A percentile compares a stretch with the other conserved stretches of the same genome.
phyloP scores from a whole-genome alignment of 495 filamentous ascomycete species.

The Tetracladium marchalianum region DNA sequence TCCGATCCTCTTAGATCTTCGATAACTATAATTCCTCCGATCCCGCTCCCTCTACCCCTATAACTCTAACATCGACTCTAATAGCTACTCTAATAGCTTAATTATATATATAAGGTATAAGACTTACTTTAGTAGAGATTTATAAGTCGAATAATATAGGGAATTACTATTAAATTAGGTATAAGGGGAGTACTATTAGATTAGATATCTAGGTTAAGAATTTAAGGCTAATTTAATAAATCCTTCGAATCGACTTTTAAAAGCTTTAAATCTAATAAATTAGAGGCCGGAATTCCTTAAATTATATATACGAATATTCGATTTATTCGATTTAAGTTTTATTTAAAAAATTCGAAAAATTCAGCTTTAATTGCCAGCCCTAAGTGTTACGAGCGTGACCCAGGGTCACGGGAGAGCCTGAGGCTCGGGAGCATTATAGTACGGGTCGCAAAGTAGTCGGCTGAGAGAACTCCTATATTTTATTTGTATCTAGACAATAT shows the following conservation, averaged over 20 bases:
- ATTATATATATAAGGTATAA: neutral
- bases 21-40: too few species aligned
- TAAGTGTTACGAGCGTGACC: too few species aligned
- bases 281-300: neutral
- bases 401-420: too few species aligned
- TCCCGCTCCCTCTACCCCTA: too few species aligned
- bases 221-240: neutral
- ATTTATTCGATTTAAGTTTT: slow-evolving; percentile 1
- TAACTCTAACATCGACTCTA: too few species aligned
- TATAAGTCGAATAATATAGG: neutral
- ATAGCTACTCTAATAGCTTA: neutral
- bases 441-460: too few species aligned
- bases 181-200: too few species aligned
- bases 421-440: too few species aligned
- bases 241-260: slow-evolving; percentile 2
- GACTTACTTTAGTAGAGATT: neutral
- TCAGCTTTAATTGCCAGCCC: slow-evolving; percentile 1
- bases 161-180: neutral
- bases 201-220: neutral
- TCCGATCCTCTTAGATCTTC: too few species aligned
- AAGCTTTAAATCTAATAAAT: neutral
- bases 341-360: too few species aligned
- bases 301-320: slow-evolving; percentile 1
- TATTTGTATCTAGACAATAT: too few species aligned
- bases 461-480: too few species aligned